A percentile compares a stretch with the other conserved stretches of the same genome.
Conservation (phyloP, 2,329 filamentous ascomycete species). For the Cryphonectria naterciae region DNA sequence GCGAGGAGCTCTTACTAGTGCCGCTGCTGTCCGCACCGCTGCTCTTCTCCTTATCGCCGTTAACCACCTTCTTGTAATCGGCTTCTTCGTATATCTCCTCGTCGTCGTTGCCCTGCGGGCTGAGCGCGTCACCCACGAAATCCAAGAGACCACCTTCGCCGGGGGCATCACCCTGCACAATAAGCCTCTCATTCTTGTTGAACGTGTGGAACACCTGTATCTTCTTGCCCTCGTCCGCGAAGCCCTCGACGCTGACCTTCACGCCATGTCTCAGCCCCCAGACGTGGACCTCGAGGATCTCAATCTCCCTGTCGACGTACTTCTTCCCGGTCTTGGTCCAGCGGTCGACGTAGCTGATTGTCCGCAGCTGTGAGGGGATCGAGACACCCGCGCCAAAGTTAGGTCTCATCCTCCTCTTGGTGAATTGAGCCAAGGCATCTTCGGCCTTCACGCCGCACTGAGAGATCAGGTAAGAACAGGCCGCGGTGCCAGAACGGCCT, state of each 20-base stretch:
- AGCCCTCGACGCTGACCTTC: conserved; percentile 84
- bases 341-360: conserved; percentile 84
- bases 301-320: conserved; percentile 81
- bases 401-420: conserved; percentile 84
- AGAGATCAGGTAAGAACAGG: conserved; percentile 86
- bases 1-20: conserved; percentile 34
- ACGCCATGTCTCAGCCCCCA: conserved; percentile 90
- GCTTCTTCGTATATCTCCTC: conserved; percentile 44
- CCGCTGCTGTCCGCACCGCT: conserved; percentile 20
- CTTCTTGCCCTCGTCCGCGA: conserved; percentile 82
- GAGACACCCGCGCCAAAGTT: conserved; percentile 88
- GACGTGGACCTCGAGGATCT: conserved; percentile 85
- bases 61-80: conserved; percentile 27
- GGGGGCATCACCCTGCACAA: conserved; percentile 63
- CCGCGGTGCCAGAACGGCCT: conserved; percentile 85
- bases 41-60: conserved; percentile 10
- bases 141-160: conserved; percentile 54
- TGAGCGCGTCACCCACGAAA: conserved; percentile 51
- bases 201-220: conserved; percentile 88
- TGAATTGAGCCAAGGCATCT: conserved; percentile 63
- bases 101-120: conserved; percentile 33
- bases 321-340: conserved; percentile 77
- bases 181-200: conserved; percentile 68
- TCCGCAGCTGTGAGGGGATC: conserved; percentile 89
- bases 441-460: conserved; percentile 69